Percentiles rank a stretch among this genome's conserved stretches.
phyloP scores from a whole-genome alignment of 805 yeast genomes.

The Kodamaea jinghongensis region DNA sequence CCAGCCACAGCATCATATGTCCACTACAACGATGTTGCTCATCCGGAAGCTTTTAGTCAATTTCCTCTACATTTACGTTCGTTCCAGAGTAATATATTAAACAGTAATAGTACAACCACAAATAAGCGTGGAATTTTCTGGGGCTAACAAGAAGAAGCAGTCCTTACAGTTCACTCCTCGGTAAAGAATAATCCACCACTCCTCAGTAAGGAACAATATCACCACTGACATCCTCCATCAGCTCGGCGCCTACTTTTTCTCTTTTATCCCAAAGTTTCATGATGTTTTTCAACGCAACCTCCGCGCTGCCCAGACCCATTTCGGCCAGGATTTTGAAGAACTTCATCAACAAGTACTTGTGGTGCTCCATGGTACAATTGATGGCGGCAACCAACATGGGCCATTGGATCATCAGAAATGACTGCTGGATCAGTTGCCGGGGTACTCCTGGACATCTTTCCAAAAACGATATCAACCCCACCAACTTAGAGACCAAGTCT shows the following conservation, averaged over 20 bases:
- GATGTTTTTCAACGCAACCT: conserved; percentile 30
- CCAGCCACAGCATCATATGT: too few relatives aligned
- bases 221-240: conserved; percentile 21
- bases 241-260: conserved; percentile 15
- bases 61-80: too few relatives aligned
- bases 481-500: conserved; percentile 28
- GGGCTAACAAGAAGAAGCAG: too few relatives aligned
- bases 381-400: conserved; percentile 52
- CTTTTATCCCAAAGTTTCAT: conserved; percentile 27
- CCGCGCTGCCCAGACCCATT: conserved; percentile 53
- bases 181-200: too few relatives aligned
- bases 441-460: conserved; percentile 16
- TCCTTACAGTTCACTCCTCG: too few relatives aligned
- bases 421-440: conserved; percentile 19
- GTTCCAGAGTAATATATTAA: too few relatives aligned
- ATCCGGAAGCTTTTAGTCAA: too few relatives aligned
- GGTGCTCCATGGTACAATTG: conserved; percentile 35
- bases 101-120: too few relatives aligned
- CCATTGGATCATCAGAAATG: conserved; percentile 54
- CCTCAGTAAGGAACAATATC: conserved; percentile 34
- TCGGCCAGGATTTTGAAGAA: conserved; percentile 40
- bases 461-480: conserved; percentile 21
- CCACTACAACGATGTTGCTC: too few relatives aligned
- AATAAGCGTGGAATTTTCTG: too few relatives aligned
- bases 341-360: conserved; percentile 34